Conservation (phyloP, 2,329 filamentous ascomycete species). For the Nemania bipapillata region DNA sequence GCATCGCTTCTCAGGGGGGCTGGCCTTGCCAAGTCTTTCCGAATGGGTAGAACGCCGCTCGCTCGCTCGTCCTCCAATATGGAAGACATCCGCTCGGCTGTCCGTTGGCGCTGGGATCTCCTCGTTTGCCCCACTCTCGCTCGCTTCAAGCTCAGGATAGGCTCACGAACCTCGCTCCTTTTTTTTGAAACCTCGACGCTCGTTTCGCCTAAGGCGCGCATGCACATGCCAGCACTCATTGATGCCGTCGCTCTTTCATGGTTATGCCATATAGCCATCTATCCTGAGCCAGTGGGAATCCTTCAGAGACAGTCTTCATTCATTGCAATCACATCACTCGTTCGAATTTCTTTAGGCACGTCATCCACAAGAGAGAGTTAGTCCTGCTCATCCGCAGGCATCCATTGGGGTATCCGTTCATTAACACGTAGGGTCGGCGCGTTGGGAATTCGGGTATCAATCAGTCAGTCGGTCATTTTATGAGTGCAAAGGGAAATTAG, state of each 20-base stretch:
- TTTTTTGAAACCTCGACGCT: slow-evolving; percentile 18
- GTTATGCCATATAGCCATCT: neutral
- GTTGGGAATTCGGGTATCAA: neutral
- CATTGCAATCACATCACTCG: slow-evolving; percentile 9
- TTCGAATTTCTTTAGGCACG: slow-evolving; percentile 3
- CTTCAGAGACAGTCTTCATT: slow-evolving; percentile 15
- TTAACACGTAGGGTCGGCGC: slow-evolving; percentile 10
- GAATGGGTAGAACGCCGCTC: neutral
- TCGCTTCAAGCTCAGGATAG: neutral
- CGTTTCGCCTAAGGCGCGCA: slow-evolving; percentile 2
- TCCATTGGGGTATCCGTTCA: slow-evolving; percentile 10
- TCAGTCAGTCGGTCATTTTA: neutral
- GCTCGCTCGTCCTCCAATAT: neutral
- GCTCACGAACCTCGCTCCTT: neutral
- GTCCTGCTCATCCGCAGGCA: neutral
- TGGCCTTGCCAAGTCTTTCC: neutral
- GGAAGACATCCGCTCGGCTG: neutral
- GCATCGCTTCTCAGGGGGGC: neutral
- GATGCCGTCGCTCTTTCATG: neutral
- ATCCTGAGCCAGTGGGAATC: neutral
- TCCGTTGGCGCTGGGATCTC: slow-evolving; percentile 9
- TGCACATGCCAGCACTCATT: slow-evolving; percentile 2
- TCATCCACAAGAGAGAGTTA: neutral
- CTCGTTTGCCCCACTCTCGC: slow-evolving; percentile 7
- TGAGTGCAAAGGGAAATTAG: neutral